Evolutionary conservation across 2,329 filamentous ascomycete species (phyloP), one percentile per base, ranked within the genome.

Genomic region (Trichoderma sp.): DNA sequence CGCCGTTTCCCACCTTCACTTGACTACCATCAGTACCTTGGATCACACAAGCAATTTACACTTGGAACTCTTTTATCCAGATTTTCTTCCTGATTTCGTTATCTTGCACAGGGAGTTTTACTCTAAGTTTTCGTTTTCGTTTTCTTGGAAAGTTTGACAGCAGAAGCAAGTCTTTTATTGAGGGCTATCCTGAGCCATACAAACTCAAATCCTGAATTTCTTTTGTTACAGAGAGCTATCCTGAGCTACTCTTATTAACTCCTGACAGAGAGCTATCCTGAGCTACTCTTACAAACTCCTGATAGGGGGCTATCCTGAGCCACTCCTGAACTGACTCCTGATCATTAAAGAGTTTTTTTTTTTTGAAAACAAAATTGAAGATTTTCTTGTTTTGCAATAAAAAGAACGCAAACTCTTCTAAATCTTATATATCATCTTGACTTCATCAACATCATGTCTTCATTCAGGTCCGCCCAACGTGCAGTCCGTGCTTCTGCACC

Each of bases 251-350:
- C 71, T 70, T 66, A 58, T 43, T 39, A n/a, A 63, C 65, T 73
- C 72, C 61, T 64, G 63, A 69, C 68, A 73, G 73, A 73, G 74
- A 72, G 74, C 74, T 74, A 74, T 74, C 74, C 74, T 74, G 74
- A 74, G 74, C 67, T 70, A 65, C 72, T 73, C 72, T 73, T 73
- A 70, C 67, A 73, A 71, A 63, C 51, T 73, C 73, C 62, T 65
- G 64, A 70, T 69, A 73, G 73, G 69, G 73, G 70, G 74, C 74
- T 74, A 74, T 74, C 74, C 74, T 74, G 74, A 74, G 74, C 67
- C 65, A 65, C 72, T 72, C 72, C 72, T 73, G 58, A 72, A 72
- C 71, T 71, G 71, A 72, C 71, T 72, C 71, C 71, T 72, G 71
- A 72, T 51, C 67, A 65, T 70, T 61, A 64, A 68, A 63, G 9